Evolutionary conservation across 75 land plant genomes (phyloP).

Genomic region (Cunninghamia lanceolata): DNA sequence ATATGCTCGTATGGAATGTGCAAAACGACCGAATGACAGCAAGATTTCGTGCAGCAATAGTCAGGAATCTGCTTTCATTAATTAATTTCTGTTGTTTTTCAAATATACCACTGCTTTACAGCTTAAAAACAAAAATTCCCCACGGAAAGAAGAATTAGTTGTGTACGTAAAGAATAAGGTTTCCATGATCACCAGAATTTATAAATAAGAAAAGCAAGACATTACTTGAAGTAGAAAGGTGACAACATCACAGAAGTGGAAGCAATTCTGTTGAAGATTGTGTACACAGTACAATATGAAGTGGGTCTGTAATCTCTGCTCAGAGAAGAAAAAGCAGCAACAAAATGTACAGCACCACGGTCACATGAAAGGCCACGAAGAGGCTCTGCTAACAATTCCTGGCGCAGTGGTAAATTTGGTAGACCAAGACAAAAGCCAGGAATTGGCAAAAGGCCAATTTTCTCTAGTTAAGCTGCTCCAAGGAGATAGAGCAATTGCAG

Average conservation of each 20-base stretch:
- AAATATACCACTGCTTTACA: neutral
- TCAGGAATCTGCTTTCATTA: neutral
- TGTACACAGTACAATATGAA: neutral
- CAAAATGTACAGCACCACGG: neutral
- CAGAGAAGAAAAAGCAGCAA: neutral
- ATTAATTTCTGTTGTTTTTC: too few species aligned
- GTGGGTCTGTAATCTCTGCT: neutral
- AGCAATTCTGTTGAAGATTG: too few species aligned
- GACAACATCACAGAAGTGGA: too few species aligned
- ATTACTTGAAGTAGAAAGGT: too few species aligned
- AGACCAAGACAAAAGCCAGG: conserved; percentile 48
- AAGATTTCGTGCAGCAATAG: neutral
- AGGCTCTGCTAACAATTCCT: conserved; percentile 42
- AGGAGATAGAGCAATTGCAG: conserved; percentile 39
- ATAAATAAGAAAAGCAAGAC: too few species aligned
- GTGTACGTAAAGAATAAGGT: neutral
- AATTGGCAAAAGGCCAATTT: conserved; percentile 50
- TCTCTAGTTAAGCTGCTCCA: conserved; percentile 32
- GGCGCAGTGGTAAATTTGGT: conserved; percentile 57
- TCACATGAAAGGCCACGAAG: conserved; percentile 10
- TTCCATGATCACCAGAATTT: too few species aligned
- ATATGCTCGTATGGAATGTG: too few species aligned
- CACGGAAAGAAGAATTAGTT: neutral
- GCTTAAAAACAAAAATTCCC: neutral
- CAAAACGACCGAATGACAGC: neutral